Base-by-base conservation (phyloP, 805 yeast genomes). In the Brettanomyces sp. region DNA sequence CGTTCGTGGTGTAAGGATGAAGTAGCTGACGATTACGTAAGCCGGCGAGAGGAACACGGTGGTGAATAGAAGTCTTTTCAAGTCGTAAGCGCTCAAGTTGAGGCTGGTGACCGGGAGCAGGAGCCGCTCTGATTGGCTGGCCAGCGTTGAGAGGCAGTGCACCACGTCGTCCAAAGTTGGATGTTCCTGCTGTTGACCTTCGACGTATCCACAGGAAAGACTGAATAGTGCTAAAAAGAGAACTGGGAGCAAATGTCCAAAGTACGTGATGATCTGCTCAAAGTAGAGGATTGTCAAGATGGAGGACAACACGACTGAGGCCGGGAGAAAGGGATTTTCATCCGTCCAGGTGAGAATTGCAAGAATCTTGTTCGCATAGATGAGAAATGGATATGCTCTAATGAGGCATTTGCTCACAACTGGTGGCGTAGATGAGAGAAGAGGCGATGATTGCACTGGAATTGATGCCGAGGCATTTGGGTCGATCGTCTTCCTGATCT, bases 91-190 rank as follows among this genome's bases (percentile, higher is more conserved):
- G 2, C 89, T 80, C 51, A 91, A 69, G n/a, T 79, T 80, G 50
- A 85, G 66, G 6, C 81, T 67, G 1, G 90, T 79, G 42, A 91
- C 68, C n/a, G 99, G 98, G 24, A 82, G 73, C 39, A 90, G 68
- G 42, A 91, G 67, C 58, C 88, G 66, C 56, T 88, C 95, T 5
- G 86, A 79, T 56, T 89, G 81, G 47, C 81, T 74, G 47, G 88
- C 79, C 4, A 88, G 80, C 21, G 82, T 74, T 4, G 90, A 79
- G 58, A 93, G 73, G 5, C 83, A 76, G 49, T 80, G 86, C 9
- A 90, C 80, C 39, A 88, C 84, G 48, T 87, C 91, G 59, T 91
- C 98, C 49, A 93, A 69, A 0, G 95, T 86, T 12, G 97, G 93
- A 52, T 81, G 79, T 25, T 69, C 67, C 34, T 70, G 75, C 49